Base-by-base conservation (phyloP, 441 rosid genomes). In the Dalechampia spathulata region DNA sequence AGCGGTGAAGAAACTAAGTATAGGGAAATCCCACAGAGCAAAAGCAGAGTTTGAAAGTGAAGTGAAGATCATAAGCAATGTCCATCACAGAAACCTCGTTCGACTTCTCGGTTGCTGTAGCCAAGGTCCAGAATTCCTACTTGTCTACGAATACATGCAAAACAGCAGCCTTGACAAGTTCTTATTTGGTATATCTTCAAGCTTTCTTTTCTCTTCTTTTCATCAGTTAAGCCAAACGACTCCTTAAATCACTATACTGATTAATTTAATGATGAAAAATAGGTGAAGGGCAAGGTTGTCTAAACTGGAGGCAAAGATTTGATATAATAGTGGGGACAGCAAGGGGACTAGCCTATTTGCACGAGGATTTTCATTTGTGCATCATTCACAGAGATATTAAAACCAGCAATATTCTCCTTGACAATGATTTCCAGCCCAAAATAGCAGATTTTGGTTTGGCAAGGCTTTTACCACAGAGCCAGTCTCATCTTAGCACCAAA, bases 211-310 rank as follows among this genome's bases (percentile, higher is more conserved):
- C n/a, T n/a, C n/a, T n/a, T n/a, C n/a, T n/a, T n/a, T n/a, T n/a
- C n/a, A n/a, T n/a, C n/a, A n/a, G n/a, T n/a, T n/a, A n/a, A n/a
- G n/a, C n/a, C n/a, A n/a, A n/a, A n/a, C n/a, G n/a, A n/a, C n/a
- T n/a, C n/a, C n/a, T n/a, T n/a, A n/a, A n/a, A n/a, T n/a, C n/a
- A n/a, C n/a, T n/a, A n/a, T n/a, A n/a, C n/a, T n/a, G n/a, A n/a
- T n/a, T n/a, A n/a, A n/a, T n/a, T n/a, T n/a, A n/a, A n/a, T n/a
- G n/a, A n/a, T n/a, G n/a, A n/a, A 3, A 12, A 45, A 39, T 57
- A 65, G 83, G 87, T 45, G 64, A 72, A 43, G 61, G 25, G 45
- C 4, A 65, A 71, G 77, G 81, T 37, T 30, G 5, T 44, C 69
- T 48, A 12, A 34, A 27, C 28, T 49, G 69, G 68, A 22, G 63